These are phyloP conservation scores for Davidsoniella australis DNA, from an alignment of 2,329 filamentous ascomycete species.

Conservation along the genomic window DNA sequence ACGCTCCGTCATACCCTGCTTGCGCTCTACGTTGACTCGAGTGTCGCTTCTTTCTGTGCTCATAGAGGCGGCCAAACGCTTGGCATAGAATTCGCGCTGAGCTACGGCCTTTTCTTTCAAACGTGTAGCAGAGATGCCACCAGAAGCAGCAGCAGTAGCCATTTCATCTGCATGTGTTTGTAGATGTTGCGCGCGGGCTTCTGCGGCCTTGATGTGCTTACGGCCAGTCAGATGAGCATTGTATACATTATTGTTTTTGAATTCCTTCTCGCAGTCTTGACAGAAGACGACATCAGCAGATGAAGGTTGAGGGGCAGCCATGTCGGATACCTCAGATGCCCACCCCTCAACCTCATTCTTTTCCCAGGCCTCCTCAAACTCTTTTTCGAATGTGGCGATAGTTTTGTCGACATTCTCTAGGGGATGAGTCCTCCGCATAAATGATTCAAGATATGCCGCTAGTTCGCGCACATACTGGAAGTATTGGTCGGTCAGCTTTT, in stretches of 20 bases:
- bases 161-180: slow-evolving; percentile 20
- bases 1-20: slow-evolving; percentile 91
- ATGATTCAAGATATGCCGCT: slow-evolving; percentile 69
- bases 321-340: slow-evolving; percentile 37
- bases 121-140: slow-evolving; percentile 27
- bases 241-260: slow-evolving; percentile 90
- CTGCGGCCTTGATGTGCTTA: slow-evolving; percentile 77
- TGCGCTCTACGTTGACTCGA: slow-evolving; percentile 84
- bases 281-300: slow-evolving; percentile 63
- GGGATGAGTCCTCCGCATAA: slow-evolving; percentile 69
- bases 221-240: slow-evolving; percentile 76
- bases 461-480: slow-evolving; percentile 75
- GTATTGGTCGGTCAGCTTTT: slow-evolving; percentile 86
- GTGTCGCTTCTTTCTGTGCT: slow-evolving; percentile 78
- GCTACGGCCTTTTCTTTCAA: slow-evolving; percentile 83
- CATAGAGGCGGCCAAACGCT: slow-evolving; percentile 65
- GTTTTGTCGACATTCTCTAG: slow-evolving; percentile 72
- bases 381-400: slow-evolving; percentile 57
- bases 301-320: slow-evolving; percentile 17
- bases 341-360: slow-evolving; percentile 66
- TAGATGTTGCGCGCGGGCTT: slow-evolving; percentile 38
- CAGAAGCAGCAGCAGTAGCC: slow-evolving; percentile 17
- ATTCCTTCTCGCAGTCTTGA: slow-evolving; percentile 80
- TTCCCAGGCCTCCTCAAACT: slow-evolving; percentile 73
- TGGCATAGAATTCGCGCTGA: slow-evolving; percentile 70